Percentiles rank a stretch among this genome's conserved stretches.
Evolutionary conservation across 1,139 yeast genomes (phyloP).

Genomic region (Blastobotrys ciferrii): DNA sequence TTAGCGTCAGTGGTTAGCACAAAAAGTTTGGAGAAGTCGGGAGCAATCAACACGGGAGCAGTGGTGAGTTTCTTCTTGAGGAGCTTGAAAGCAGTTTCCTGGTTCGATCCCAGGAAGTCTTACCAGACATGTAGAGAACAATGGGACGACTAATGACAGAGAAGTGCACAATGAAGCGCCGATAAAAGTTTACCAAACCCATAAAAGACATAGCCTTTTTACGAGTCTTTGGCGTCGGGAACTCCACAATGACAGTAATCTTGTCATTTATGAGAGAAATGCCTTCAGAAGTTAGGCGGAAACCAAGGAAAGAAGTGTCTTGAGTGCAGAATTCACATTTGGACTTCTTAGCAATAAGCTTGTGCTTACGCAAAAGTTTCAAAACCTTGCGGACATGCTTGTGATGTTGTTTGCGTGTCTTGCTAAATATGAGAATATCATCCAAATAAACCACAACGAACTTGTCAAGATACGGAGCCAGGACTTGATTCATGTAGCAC

Average conservation of each 20-base stretch:
- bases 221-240: neutral
- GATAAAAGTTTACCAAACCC: neutral
- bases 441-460: slow-evolving; percentile 1
- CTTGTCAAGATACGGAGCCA: neutral
- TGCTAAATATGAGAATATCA: neutral
- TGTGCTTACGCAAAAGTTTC: neutral
- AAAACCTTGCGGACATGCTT: neutral
- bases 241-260: neutral
- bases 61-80: neutral
- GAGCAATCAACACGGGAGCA: neutral
- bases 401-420: neutral
- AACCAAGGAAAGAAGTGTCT: neutral
- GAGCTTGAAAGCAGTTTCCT: neutral
- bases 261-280: neutral
- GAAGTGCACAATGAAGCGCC: neutral
- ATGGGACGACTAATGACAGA: neutral
- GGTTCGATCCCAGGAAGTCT: neutral
- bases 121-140: neutral
- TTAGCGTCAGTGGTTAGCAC: neutral
- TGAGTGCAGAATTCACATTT: slow-evolving; percentile 2
- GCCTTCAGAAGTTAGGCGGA: neutral
- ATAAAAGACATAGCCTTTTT: neutral
- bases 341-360: slow-evolving; percentile 1
- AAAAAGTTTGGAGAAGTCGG: neutral
- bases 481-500: neutral